Base-by-base conservation (phyloP, 2,329 filamentous ascomycete species). In the Cercospora beticola region DNA sequence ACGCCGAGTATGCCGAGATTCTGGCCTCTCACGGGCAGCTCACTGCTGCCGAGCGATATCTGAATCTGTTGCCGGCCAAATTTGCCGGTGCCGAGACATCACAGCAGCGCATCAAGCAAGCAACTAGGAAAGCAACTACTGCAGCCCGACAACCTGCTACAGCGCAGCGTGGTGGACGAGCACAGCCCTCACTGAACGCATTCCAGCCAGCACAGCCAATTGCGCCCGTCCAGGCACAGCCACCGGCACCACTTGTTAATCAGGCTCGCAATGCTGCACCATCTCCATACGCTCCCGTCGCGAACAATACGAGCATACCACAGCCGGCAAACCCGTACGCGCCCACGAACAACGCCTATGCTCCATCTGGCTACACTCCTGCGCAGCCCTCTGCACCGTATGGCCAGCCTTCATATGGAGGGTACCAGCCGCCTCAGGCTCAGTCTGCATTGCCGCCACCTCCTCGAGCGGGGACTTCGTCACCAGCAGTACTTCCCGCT, bases 1-100 rank as follows among this genome's bases (percentile, higher is more conserved):
- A 99, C 78, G 90, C 92, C 30, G 95, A 99, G 82, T 99, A 98
- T 79, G 94, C 95, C 14, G 94, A 99, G 78, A 94, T 99, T 73
- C 89, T 96, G 67, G 93, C 95, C 58, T 89, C 92, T 6, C 92
- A 97, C 77, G 95, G 96, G 12, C 92, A 96, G 75, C 83, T 99
- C 64, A 86, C 89, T 33, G 88, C 93, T 74, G 96, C 95, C 5
- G 91, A 97, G 81, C 94, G 92, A 79, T 99, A 99, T 77, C 87
- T 99, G 49, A 88, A 94, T 76, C 88, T 99, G 64, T 86, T 99
- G 57, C 95, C 95, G 16, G 83, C 86, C 49, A 89, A 89, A 72
- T 97, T 97, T 78, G 90, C 92, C 46, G 92, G 92, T 67, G 95
- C 94, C 40, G 93, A 97, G 73, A 87, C 95, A 73, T 92, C 94